Conservation (phyloP, 257 asterid genomes). For the Leonotis leonurus region DNA sequence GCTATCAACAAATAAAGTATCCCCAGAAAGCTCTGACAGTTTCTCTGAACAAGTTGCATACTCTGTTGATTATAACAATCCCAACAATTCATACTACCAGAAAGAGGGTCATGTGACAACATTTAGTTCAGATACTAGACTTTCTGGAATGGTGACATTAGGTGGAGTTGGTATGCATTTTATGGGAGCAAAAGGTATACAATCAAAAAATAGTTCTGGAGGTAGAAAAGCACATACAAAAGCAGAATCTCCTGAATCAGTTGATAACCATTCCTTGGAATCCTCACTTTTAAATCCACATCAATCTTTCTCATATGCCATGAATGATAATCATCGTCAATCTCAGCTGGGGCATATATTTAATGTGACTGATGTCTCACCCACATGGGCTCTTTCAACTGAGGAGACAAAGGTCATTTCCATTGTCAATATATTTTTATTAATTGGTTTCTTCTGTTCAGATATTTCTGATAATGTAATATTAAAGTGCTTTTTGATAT, state of each 20-base stretch:
- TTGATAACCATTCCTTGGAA: constrained; percentile 35
- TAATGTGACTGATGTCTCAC: constrained; percentile 68
- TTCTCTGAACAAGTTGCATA: constrained; percentile 33
- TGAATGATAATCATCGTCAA: constrained; percentile 24
- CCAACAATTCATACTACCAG: constrained; percentile 33
- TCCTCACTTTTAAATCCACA: constrained; percentile 35
- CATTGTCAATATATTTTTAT: background rate
- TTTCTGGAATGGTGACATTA: constrained; percentile 28
- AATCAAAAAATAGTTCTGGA: constrained; percentile 68
- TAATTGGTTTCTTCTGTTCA: background rate
- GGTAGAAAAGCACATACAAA: constrained; percentile 44
- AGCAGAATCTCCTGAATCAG: constrained; percentile 54
- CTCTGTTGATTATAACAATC: constrained; percentile 22
- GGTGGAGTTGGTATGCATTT: constrained; percentile 27
- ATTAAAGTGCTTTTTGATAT: background rate
- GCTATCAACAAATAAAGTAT: constrained; percentile 26
- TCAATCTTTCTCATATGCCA: constrained; percentile 33
- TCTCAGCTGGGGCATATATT: constrained; percentile 42
- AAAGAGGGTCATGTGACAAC: constrained; percentile 27
- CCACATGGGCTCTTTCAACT: constrained; percentile 66
- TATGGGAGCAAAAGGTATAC: constrained; percentile 37
- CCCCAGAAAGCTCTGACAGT: constrained; percentile 31
- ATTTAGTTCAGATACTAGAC: constrained; percentile 29
- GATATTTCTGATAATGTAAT: background rate
- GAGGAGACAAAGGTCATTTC: constrained; percentile 82